Percentiles rank a stretch among this genome's conserved stretches.
Evolutionary conservation across 208 protist genomes (phyloP).

Genomic region (Wallacemonas sp.): DNA sequence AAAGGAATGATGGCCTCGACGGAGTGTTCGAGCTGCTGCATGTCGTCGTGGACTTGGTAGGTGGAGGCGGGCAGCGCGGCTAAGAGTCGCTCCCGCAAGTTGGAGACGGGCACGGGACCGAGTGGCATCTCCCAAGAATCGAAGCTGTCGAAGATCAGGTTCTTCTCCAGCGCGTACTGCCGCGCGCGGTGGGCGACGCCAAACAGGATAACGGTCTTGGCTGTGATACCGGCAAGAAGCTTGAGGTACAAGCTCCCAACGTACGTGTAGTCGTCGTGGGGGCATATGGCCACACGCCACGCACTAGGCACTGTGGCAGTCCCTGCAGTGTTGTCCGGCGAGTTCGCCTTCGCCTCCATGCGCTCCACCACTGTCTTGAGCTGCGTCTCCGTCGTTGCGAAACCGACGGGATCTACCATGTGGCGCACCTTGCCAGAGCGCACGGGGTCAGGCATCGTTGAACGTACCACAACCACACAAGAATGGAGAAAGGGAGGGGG

Average conservation of each 20-base stretch:
- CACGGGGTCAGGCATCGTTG: background rate
- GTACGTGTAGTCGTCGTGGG: slow-evolving; percentile 30
- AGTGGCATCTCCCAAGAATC: slow-evolving; percentile 26
- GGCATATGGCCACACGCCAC: slow-evolving; percentile 26
- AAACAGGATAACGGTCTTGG: slow-evolving; percentile 30
- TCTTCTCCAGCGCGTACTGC: slow-evolving; percentile 20
- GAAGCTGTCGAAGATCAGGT: slow-evolving; percentile 26
- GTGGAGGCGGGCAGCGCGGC: slow-evolving; percentile 14
- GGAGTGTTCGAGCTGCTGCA: slow-evolving; percentile 28
- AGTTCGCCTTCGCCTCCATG: slow-evolving; percentile 14
- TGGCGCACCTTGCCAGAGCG: background rate
- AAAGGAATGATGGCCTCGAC: slow-evolving; percentile 32
- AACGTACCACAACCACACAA: background rate
- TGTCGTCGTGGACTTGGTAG: slow-evolving; percentile 27
- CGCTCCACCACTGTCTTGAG: slow-evolving; percentile 20
- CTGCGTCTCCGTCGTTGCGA: slow-evolving; percentile 23
- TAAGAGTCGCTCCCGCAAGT: slow-evolving; percentile 18
- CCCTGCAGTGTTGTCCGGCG: no score
- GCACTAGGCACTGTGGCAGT: background rate
- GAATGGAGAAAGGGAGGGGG: background rate
- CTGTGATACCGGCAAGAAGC: slow-evolving; percentile 17
- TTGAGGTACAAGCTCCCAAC: slow-evolving; percentile 21
- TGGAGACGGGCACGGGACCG: slow-evolving; percentile 15
- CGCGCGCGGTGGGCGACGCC: slow-evolving; percentile 22
- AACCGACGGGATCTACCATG: slow-evolving; percentile 24